phyloP scores from a whole-genome alignment of 768 basidiomycete species.

The Mycena filopes region DNA sequence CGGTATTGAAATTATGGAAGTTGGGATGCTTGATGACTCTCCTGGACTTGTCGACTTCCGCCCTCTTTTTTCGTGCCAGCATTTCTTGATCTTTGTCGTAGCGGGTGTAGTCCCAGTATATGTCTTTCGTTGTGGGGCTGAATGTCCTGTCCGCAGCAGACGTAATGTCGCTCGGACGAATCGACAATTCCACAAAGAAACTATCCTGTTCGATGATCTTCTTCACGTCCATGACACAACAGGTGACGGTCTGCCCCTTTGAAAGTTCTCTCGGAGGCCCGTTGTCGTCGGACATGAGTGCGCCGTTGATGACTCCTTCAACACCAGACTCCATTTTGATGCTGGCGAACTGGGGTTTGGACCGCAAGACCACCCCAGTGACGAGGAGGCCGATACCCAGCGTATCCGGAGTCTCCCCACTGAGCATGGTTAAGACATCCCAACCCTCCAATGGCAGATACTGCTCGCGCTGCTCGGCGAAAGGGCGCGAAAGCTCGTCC shows the following conservation, averaged over 20 bases:
- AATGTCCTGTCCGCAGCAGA: slow-evolving; percentile 69
- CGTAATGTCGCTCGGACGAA: slow-evolving; percentile 67
- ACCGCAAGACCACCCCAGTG: slow-evolving; percentile 74
- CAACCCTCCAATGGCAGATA: slow-evolving; percentile 75
- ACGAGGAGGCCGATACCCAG: slow-evolving; percentile 85
- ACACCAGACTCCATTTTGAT: slow-evolving; percentile 94
- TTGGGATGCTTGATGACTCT: slow-evolving; percentile 97
- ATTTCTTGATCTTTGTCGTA: slow-evolving; percentile 77
- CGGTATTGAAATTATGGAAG: slow-evolving; percentile 94
- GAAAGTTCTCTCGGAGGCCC: slow-evolving; percentile 53
- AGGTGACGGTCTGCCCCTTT: slow-evolving; percentile 84
- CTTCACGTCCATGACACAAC: slow-evolving; percentile 79
- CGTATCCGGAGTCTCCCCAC: slow-evolving; percentile 87
- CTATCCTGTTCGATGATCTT: slow-evolving; percentile 67
- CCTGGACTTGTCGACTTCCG: slow-evolving; percentile 81
- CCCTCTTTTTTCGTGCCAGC: slow-evolving; percentile 83
- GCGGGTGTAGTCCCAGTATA: slow-evolving; percentile 72
- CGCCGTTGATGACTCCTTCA: slow-evolving; percentile 78
- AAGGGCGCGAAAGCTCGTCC: slow-evolving; percentile 84
- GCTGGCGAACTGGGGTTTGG: slow-evolving; percentile 59
- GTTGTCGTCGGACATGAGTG: slow-evolving; percentile 65
- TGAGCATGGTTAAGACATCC: slow-evolving; percentile 95
- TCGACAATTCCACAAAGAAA: slow-evolving; percentile 80
- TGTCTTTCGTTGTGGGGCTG: slow-evolving; percentile 68
- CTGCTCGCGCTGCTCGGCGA: slow-evolving; percentile 73